Conservation (phyloP, 2,329 filamentous ascomycete genomes). For the Apiospora marii region DNA sequence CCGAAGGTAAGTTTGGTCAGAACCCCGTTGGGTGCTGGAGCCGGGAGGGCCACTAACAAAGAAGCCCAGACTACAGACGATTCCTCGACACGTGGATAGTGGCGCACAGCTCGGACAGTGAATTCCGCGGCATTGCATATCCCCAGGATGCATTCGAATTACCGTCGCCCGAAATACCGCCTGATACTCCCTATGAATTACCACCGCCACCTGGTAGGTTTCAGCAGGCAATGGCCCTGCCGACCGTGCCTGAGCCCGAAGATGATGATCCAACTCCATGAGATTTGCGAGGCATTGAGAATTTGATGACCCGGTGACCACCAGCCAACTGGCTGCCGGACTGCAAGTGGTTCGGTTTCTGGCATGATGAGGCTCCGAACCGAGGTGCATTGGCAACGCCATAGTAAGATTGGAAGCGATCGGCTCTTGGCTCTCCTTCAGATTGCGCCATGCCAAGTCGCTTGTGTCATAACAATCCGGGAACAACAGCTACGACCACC, state of each 20-base stretch:
- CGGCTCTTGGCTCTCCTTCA: not conserved
- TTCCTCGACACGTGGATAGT: slow-evolving; percentile 56
- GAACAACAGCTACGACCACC: not conserved
- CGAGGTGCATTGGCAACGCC: not conserved
- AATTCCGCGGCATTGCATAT: slow-evolving; percentile 55
- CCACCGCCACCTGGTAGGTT: slow-evolving; percentile 28
- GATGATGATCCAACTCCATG: slow-evolving; percentile 21
- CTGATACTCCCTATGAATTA: slow-evolving; percentile 37
- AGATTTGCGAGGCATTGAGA: slow-evolving; percentile 7
- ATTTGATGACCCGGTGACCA: not conserved
- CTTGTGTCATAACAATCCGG: not conserved
- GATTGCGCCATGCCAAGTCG: slow-evolving; percentile 15
- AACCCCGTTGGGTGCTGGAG: not conserved
- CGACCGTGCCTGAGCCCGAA: slow-evolving; percentile 27
- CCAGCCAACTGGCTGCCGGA: not conserved
- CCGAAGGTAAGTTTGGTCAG: slow-evolving; percentile 50
- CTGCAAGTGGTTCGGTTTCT: slow-evolving; percentile 16
- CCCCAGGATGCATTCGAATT: slow-evolving; percentile 55
- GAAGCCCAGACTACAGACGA: slow-evolving; percentile 50
- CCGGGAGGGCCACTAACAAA: not conserved
- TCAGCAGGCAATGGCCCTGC: slow-evolving; percentile 14
- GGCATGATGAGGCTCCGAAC: not conserved
- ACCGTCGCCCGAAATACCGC: slow-evolving; percentile 54
- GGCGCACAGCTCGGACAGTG: slow-evolving; percentile 55
- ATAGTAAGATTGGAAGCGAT: slow-evolving; percentile 8